Evolutionary conservation across 2,329 filamentous ascomycete genomes (phyloP).

Genomic region (Macrophomina pseudophaseolina): DNA sequence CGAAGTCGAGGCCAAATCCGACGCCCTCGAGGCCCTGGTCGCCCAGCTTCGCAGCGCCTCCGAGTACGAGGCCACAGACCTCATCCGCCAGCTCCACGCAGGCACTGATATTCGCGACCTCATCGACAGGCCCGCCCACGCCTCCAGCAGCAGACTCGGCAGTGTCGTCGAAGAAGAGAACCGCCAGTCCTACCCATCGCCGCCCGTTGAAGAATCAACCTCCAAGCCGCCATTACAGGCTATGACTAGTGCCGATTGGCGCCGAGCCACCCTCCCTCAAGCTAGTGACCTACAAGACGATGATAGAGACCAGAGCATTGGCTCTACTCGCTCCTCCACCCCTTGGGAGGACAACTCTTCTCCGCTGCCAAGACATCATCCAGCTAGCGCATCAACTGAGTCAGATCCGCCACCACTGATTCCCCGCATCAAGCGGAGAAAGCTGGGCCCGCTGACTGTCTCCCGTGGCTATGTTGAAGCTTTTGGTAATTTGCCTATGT

Average conservation of each 20-base stretch:
- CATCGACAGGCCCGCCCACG: neutral
- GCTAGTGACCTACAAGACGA: slow-evolving; percentile 1
- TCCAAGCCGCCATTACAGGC: slow-evolving; percentile 5
- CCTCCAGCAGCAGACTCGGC: slow-evolving; percentile 14
- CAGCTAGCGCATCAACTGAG: neutral
- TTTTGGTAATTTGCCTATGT: slow-evolving; percentile 20
- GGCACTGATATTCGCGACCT: slow-evolving; percentile 4
- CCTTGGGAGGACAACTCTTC: slow-evolving; percentile 1
- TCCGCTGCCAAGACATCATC: slow-evolving; percentile 12
- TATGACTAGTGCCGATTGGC: slow-evolving; percentile 5
- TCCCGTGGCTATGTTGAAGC: slow-evolving; percentile 15
- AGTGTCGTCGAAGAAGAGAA: slow-evolving; percentile 8
- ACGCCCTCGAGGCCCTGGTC: slow-evolving; percentile 21
- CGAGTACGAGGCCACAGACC: slow-evolving; percentile 13
- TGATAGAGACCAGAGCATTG: neutral
- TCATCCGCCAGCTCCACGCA: slow-evolving; percentile 12
- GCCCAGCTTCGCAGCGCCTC: slow-evolving; percentile 10
- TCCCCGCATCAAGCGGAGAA: neutral
- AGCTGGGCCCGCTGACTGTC: slow-evolving; percentile 6
- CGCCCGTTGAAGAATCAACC: slow-evolving; percentile 9
- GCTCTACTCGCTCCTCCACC: slow-evolving; percentile 11
- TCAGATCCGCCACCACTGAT: slow-evolving; percentile 4
- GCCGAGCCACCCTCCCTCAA: neutral
- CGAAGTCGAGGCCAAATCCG: slow-evolving; percentile 20
- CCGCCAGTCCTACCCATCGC: slow-evolving; percentile 11